Evolutionary conservation across 768 basidiomycete genomes (phyloP).

Genomic region (Neoboletus magnificus): DNA sequence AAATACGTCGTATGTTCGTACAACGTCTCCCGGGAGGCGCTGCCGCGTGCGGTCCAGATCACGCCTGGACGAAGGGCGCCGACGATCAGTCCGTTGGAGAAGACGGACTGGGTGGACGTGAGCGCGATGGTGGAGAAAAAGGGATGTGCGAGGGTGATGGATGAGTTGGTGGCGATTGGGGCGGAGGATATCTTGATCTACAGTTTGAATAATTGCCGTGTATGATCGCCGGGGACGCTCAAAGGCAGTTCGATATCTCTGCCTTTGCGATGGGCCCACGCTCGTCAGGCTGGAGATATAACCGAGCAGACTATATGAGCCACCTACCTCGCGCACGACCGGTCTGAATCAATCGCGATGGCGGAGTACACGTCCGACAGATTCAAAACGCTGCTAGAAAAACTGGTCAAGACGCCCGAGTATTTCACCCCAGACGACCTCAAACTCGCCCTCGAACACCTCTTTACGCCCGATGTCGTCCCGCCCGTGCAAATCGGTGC

Average conservation of each 20-base stretch:
- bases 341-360: constrained; percentile 14
- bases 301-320: not conserved
- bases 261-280: not conserved
- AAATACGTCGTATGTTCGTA: constrained; percentile 91
- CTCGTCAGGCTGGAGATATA: not conserved
- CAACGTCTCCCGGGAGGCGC: constrained; percentile 70
- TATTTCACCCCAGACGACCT: constrained; percentile 79
- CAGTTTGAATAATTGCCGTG: constrained; percentile 90
- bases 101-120: constrained; percentile 86
- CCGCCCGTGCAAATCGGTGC: constrained; percentile 80
- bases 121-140: constrained; percentile 91
- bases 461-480: constrained; percentile 62
- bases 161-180: constrained; percentile 73
- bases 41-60: constrained; percentile 60
- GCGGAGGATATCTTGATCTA: constrained; percentile 91
- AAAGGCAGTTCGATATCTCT: too few species aligned
- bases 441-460: constrained; percentile 65
- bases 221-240: constrained; percentile 36
- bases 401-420: constrained; percentile 77
- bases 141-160: constrained; percentile 80
- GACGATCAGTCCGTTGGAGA: constrained; percentile 82
- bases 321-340: not conserved
- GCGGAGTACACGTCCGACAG: constrained; percentile 38
- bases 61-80: constrained; percentile 91
- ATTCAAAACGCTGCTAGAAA: constrained; percentile 77